Base-by-base conservation (phyloP, 495 filamentous ascomycete genomes). In the Oleoguttula mirabilis region DNA sequence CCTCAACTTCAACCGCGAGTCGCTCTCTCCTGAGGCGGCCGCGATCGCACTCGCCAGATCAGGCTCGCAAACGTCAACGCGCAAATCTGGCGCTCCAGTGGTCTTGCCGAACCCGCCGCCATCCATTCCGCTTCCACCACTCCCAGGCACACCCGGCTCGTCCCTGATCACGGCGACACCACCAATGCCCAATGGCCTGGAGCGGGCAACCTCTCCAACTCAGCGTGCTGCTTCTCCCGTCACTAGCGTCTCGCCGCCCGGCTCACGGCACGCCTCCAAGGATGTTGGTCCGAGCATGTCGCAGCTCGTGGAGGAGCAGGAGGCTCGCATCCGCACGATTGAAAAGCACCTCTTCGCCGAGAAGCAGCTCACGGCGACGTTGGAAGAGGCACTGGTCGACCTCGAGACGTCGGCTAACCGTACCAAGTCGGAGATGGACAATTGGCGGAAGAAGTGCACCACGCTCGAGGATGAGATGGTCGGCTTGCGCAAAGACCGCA, bases 321-420 rank as follows among this genome's bases (percentile, higher is more conserved):
- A 96, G 60, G 79, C 82, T 28, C 88, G 86, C 35, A 92, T 98
- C 56, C 79, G 81, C 34, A 88, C 87, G 19, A 94, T 98, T 49
- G 90, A 96, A 68, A 94, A 94, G 68, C 87, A 96, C 57, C 74
- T 98, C 22, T 81, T 80, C 47, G 88, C 92, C 20, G 90, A 98
- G 68, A 94, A 93, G 60, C 88, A 96, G 56, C 77, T 98, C 20
- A 96, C 88, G 4, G 75, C 81, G 15, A 94, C 87, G 22, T 71
- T 98, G 23, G 90, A 98, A 58, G 88, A 96, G 64, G 92, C 90
- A 19, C 72, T 98, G 30, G 85, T 84, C 5, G 92, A 96, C 55
- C 78, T 96, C 14, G 90, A 98, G 62, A 66, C 72, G 36, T 83
- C 88, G 50, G 81, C 77, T 56, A 87, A 81, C 62, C 84, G 84